These are phyloP conservation scores for Sporothrix brunneoviolacea DNA, from an alignment of 2,329 filamentous ascomycete species.

Conservation along the genomic window DNA sequence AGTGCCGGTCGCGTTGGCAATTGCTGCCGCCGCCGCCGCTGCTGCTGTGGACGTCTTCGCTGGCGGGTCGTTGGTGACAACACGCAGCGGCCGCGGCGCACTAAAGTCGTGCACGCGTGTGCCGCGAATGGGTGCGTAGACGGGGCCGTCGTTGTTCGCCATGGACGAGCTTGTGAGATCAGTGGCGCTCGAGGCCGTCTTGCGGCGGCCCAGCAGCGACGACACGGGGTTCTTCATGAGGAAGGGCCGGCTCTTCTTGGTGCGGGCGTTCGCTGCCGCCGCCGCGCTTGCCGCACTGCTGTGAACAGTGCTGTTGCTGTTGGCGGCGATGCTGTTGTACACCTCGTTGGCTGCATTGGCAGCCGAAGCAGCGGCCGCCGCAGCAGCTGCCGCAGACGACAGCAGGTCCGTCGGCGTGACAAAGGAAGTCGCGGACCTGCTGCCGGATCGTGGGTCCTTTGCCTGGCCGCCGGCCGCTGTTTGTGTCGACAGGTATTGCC, in stretches of 20 bases:
- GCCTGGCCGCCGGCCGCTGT: neutral
- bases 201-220: conserved; percentile 50
- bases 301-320: conserved; percentile 32
- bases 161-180: conserved; percentile 38
- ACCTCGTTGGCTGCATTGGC: conserved; percentile 34
- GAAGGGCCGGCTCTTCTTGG: conserved; percentile 50
- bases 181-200: conserved; percentile 42
- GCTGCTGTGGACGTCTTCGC: conserved; percentile 7
- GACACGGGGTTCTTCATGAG: conserved; percentile 52
- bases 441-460: conserved; percentile 7
- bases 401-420: conserved; percentile 45
- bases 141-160: conserved; percentile 28
- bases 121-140: conserved; percentile 58
- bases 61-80: conserved; percentile 25
- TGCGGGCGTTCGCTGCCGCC: conserved; percentile 36
- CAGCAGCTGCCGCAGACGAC: conserved; percentile 28
- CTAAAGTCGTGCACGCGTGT: conserved; percentile 62
- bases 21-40: conserved; percentile 11
- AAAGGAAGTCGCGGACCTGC: conserved; percentile 37
- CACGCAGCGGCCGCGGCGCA: conserved; percentile 46
- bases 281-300: conserved; percentile 31
- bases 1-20: neutral
- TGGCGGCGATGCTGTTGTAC: conserved; percentile 30
- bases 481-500: conserved; percentile 19
- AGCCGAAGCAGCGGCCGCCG: conserved; percentile 36